phyloP scores from a whole-genome alignment of 2,329 filamentous ascomycete species.

The Xylaria polymorpha region DNA sequence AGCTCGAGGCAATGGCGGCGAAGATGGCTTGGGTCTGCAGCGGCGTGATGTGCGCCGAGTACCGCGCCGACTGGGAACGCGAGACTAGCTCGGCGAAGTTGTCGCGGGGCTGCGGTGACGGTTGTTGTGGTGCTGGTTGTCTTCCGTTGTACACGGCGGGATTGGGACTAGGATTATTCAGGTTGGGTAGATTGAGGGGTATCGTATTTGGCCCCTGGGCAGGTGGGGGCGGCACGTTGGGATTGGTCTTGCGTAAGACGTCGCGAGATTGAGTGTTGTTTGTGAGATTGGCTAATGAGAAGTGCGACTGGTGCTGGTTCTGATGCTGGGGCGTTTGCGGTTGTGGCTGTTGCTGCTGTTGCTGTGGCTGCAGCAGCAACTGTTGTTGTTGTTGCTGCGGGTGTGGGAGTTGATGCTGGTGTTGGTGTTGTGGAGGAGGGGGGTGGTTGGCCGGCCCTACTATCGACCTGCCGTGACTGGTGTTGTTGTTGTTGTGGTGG shows the following conservation, averaged over 20 bases:
- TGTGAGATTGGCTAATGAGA: conserved; percentile 37
- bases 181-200: conserved; percentile 56
- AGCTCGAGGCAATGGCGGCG: conserved; percentile 52
- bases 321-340: conserved; percentile 30
- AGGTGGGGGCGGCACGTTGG: conserved; percentile 44
- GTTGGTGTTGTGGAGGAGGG: conserved; percentile 45
- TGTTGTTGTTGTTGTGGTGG: conserved; percentile 44
- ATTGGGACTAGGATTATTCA: conserved; percentile 44
- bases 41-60: conserved; percentile 52
- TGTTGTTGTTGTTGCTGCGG: conserved; percentile 37
- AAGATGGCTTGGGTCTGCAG: conserved; percentile 53
- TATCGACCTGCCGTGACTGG: conserved; percentile 25
- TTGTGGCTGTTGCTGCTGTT: conserved; percentile 45
- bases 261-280: conserved; percentile 47
- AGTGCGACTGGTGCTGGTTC: conserved; percentile 45
- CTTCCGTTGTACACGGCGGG: conserved; percentile 32
- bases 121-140: conserved; percentile 21
- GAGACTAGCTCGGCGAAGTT: conserved; percentile 62
- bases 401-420: conserved; percentile 48
- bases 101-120: conserved; percentile 51
- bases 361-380: conserved; percentile 34
- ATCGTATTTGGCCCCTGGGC: conserved; percentile 45
- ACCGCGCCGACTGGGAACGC: conserved; percentile 65
- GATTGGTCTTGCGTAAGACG: conserved; percentile 43
- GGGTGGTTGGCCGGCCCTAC: conserved; percentile 39